A percentile compares a stretch with the other conserved stretches of the same genome.
Evolutionary conservation across 73 alveolate genomes (phyloP).

Genomic region (Uronychia setigera): DNA sequence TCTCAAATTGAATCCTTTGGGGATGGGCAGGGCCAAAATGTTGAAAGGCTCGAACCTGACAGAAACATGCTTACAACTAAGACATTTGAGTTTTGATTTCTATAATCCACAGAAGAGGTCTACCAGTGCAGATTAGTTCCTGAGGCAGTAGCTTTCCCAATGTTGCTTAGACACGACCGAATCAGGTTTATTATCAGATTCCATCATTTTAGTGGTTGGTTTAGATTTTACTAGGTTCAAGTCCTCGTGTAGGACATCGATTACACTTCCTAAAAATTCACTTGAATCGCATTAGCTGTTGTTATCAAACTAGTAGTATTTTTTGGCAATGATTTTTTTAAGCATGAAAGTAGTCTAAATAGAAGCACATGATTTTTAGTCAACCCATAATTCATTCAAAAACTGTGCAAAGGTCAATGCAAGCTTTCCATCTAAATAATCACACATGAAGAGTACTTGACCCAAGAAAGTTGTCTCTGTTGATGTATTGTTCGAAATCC

Average conservation of each 20-base stretch:
- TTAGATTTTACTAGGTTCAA: conserved; percentile 82
- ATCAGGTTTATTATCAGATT: conserved; percentile 75
- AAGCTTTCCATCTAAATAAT: conserved; percentile 61
- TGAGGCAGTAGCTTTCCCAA: conserved; percentile 80
- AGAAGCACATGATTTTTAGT: conserved; percentile 57
- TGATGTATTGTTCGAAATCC: conserved; percentile 74
- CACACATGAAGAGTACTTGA: conserved; percentile 55
- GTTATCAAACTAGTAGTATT: conserved; percentile 70
- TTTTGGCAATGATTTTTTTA: conserved; percentile 63
- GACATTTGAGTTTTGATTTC: conserved; percentile 89
- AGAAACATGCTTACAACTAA: conserved; percentile 79
- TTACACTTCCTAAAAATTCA: conserved; percentile 89
- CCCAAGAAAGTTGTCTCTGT: conserved; percentile 87
- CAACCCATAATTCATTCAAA: conserved; percentile 81
- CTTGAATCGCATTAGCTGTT: conserved; percentile 84
- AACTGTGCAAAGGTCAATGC: conserved; percentile 70
- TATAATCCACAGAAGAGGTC: conserved; percentile 93
- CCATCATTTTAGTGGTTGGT: conserved; percentile 80
- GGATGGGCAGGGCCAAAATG: conserved; percentile 89
- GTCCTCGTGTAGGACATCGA: conserved; percentile 98
- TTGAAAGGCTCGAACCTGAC: conserved; percentile 93
- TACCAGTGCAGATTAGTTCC: conserved; percentile 90
- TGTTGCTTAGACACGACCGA: conserved; percentile 78
- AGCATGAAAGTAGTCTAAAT: conserved; percentile 73
- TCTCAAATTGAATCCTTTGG: conserved; percentile 27